Evolutionary conservation across 306 rosid species (phyloP), one percentile per base, ranked within the genome.

Genomic region (Astragalus glycyphyllos): DNA sequence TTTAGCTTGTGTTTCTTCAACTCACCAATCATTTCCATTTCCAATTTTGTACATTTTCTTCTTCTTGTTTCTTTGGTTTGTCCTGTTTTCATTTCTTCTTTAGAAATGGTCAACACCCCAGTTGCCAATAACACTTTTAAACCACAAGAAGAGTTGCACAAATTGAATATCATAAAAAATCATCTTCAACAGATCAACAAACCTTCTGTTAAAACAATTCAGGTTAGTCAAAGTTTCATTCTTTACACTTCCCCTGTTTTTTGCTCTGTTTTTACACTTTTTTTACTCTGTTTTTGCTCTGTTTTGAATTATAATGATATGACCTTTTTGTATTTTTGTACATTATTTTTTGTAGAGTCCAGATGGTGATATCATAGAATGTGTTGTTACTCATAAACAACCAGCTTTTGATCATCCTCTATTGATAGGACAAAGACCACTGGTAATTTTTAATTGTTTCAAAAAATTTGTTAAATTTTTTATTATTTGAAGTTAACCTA

Each of bases 401-500:
- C 96, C 92, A n/a, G 97, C 99, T 68, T 95, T 95, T 72, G 99
- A 95, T 77, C 97, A 95, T 75, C 97, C 99, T 53, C 68, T 54
- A 8, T 80, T 95, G 45, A 84, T 73, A 71, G 97, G 89, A 11
- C 83, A 83, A 16, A 86, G 74, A 75, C 97, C 97, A 79, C 17
- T 95, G 91, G 98, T 93, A 85, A 60, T 6, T 15, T 35, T 7
- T 45, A 56, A 4, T 69, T 71, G 4, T 10, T 3, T 58, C 31
- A 32, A 29, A 15, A 16, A 53, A 5, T 53, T 35, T 47, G 12
- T 76, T 3, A 5, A 8, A 15, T 47, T 17, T 60, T 44, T 31
- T 35, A 8, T 71, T 26, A 8, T 17, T 41, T 72, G 55, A 35
- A 50, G 23, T 13, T 51, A 57, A 49, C 14, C 4, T 62, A 6